Evolutionary conservation across 495 filamentous ascomycete genomes (phyloP).

Genomic region (Clavariopsis aquatica): DNA sequence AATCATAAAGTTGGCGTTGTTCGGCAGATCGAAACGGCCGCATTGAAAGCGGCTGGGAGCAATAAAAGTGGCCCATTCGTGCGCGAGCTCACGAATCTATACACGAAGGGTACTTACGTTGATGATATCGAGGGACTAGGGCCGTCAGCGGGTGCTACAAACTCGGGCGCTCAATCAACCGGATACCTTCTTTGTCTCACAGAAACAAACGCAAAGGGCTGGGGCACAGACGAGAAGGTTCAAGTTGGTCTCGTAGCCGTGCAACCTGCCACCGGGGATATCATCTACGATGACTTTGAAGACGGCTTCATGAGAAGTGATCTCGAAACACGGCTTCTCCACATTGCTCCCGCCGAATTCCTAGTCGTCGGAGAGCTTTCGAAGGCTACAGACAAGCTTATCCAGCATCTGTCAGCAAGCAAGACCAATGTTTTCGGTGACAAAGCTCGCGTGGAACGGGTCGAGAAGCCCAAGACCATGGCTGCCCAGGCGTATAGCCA

Average conservation of each 20-base stretch:
- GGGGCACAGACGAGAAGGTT: conserved; percentile 89
- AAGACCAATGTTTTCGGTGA: conserved; percentile 93
- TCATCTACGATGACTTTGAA: conserved; percentile 95
- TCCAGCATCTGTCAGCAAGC: conserved; percentile 85
- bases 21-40: conserved; percentile 96
- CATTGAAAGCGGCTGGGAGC: conserved; percentile 92
- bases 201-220: conserved; percentile 80
- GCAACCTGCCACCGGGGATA: conserved; percentile 91
- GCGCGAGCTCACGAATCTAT: conserved; percentile 91
- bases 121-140: conserved; percentile 88
- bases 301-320: conserved; percentile 98
- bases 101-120: conserved; percentile 98
- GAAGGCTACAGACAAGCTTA: conserved; percentile 88
- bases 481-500: conserved; percentile 84
- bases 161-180: conserved; percentile 67
- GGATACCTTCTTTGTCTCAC: conserved; percentile 94
- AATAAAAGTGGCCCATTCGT: conserved; percentile 92
- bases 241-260: conserved; percentile 92
- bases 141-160: conserved; percentile 43
- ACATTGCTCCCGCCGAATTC: conserved; percentile 95
- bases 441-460: conserved; percentile 76
- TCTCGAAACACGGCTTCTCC: conserved; percentile 88
- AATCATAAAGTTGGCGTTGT: conserved; percentile 97
- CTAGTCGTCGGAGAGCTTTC: conserved; percentile 92
- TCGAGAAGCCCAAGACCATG: conserved; percentile 75